Evolutionary conservation across 2,329 filamentous ascomycete species (phyloP), one percentile per base, ranked within the genome.

Genomic region (Claviceps sp.): DNA sequence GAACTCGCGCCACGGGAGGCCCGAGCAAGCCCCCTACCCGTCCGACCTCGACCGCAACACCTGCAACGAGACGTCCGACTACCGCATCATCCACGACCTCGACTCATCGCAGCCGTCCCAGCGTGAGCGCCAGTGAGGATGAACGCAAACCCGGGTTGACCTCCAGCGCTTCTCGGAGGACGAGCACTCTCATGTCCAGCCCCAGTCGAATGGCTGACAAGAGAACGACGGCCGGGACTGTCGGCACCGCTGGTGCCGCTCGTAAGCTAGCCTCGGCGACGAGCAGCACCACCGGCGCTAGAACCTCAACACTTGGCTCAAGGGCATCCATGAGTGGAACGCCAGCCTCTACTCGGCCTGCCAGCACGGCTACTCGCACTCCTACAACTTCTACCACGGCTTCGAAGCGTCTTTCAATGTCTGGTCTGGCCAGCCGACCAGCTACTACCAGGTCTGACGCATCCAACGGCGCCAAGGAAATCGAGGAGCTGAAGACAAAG

Each of bases 401-500:
- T 44, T 70, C 73, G 61, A 84, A 82, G 67, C 72, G 79, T 34
- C 65, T 83, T 18, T 82, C 80, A 9, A 71, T 71, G 1, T 69
- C 72, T 22, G 68, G 73, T 30, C 52, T 67, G 26, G 50, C 53
- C 37, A 56, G 52, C 26, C 65, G 69, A 37, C 61, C 71, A 4
- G 55, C 68, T 3, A 52, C 70, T n/a, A 60, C 70, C 16, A 62
- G 62, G 9, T 63, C 67, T 18, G 66, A 68, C 43, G 63, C 70
- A 37, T 68, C 72, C 22, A 63, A 70, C 16, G 69, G 72, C 7
- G 62, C 72, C 20, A 82, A 79, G 65, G 78, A 80, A 59, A 67
- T 78, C 3, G 79, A 83, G 48, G 74, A 79, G 46, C 70, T 84
- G 44, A 83, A 79, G 67, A 64, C 70, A 7, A 81, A 82, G 65